Conservation (phyloP, 2,329 filamentous ascomycete genomes). For the Pochonia chlamydosporia region DNA sequence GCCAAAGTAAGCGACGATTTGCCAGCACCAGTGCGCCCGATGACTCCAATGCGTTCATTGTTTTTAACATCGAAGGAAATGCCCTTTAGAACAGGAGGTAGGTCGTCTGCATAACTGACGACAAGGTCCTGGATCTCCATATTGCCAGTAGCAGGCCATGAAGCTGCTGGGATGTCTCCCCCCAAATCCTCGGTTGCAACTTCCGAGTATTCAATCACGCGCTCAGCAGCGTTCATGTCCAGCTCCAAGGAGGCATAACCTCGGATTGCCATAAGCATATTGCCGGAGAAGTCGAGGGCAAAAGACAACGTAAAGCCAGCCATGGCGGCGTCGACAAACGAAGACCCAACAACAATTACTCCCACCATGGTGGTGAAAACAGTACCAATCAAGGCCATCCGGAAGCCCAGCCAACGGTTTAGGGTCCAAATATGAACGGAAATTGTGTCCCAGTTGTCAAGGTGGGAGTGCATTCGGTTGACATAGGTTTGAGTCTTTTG, state of each 20-base stretch:
- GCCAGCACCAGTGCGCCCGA: constrained; percentile 72
- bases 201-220: constrained; percentile 69
- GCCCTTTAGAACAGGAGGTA: constrained; percentile 65
- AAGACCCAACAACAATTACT: constrained; percentile 55
- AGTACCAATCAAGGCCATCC: constrained; percentile 64
- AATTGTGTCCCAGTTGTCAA: constrained; percentile 63
- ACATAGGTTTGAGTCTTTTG: constrained; percentile 63
- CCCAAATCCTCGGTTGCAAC: constrained; percentile 61
- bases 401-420: constrained; percentile 71
- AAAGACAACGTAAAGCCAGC: constrained; percentile 74
- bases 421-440: constrained; percentile 66
- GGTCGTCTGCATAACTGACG: constrained; percentile 64
- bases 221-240: constrained; percentile 73
- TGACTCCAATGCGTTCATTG: constrained; percentile 68
- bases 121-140: constrained; percentile 70
- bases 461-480: constrained; percentile 60
- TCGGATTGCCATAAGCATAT: constrained; percentile 61
- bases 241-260: constrained; percentile 67
- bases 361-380: constrained; percentile 63
- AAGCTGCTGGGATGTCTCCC: constrained; percentile 56
- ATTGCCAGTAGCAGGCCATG: constrained; percentile 69
- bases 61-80: constrained; percentile 60
- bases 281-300: constrained; percentile 60
- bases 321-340: constrained; percentile 59
- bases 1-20: constrained; percentile 73